These are phyloP conservation scores for Phellinidium pouzarii DNA, from an alignment of 1,284 basidiomycete genomes.

Conservation along the genomic window DNA sequence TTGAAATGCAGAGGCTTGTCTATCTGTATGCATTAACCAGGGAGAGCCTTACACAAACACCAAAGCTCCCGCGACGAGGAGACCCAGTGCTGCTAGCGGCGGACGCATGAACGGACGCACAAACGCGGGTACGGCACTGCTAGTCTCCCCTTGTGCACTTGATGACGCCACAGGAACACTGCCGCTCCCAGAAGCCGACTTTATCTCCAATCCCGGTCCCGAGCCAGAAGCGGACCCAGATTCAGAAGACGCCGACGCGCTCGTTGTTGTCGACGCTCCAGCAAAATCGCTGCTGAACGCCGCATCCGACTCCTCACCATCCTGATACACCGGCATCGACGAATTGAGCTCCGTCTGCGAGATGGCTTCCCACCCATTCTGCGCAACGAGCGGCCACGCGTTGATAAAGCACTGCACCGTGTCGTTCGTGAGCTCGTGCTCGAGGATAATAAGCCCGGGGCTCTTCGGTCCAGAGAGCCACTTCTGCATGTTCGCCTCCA, in stretches of 20 bases:
- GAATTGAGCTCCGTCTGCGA: constrained; percentile 36
- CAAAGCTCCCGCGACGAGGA: too few relatives aligned
- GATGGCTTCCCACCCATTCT: constrained; percentile 60
- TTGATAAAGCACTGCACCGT: constrained; percentile 66
- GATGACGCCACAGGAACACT: too few relatives aligned
- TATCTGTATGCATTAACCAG: too few relatives aligned
- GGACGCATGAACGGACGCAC: too few relatives aligned
- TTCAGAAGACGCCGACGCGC: neutral
- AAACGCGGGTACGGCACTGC: too few relatives aligned
- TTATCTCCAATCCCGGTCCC: too few relatives aligned
- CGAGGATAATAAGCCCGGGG: constrained; percentile 74
- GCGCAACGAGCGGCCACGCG: constrained; percentile 56
- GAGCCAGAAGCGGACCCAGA: too few relatives aligned
- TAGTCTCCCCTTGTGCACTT: too few relatives aligned
- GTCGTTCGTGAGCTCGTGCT: constrained; percentile 70
- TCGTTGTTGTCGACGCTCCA: neutral
- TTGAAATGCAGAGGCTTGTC: too few relatives aligned
- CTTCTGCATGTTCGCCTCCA: constrained; percentile 41
- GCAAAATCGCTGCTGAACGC: neutral
- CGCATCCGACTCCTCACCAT: neutral
- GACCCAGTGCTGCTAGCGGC: too few relatives aligned
- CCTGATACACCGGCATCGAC: neutral
- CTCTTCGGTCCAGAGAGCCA: constrained; percentile 61
- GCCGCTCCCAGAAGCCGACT: too few relatives aligned
- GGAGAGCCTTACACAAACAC: too few relatives aligned